Evolutionary conservation across 352 stramenopile genomes (phyloP).

Genomic region (Phytophthora podocarpi): DNA sequence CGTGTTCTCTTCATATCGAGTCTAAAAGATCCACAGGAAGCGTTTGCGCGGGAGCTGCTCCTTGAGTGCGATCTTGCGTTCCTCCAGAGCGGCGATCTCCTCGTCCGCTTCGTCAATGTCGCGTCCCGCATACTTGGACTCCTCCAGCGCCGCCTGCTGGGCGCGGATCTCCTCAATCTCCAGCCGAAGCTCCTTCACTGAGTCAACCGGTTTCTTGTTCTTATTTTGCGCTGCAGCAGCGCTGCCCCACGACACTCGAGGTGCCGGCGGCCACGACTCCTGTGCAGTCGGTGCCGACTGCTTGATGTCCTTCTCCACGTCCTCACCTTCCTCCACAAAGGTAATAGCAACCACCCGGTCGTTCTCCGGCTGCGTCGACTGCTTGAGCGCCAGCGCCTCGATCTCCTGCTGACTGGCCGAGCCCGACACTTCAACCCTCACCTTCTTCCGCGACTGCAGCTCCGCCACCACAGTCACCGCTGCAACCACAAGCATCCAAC

Average conservation of each 20-base stretch:
- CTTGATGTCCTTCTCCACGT: conserved; percentile 21
- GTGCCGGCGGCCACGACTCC: conserved; percentile 50
- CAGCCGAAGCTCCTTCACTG: conserved; percentile 38
- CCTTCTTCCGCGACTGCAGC: conserved; percentile 55
- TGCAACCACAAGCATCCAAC: conserved; percentile 24
- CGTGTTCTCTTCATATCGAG: neutral
- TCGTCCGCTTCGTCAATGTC: conserved; percentile 85
- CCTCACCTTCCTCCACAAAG: conserved; percentile 64
- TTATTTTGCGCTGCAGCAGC: conserved; percentile 28
- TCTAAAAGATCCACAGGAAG: conserved; percentile 85
- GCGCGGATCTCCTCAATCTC: conserved; percentile 69
- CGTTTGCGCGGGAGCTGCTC: conserved; percentile 73
- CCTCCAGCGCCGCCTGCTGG: conserved; percentile 66
- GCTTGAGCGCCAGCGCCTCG: conserved; percentile 54
- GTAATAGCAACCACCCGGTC: conserved; percentile 67
- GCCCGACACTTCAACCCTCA: conserved; percentile 62
- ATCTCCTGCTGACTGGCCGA: conserved; percentile 70
- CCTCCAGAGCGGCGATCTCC: conserved; percentile 71
- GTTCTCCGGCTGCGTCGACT: conserved; percentile 34
- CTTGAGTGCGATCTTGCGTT: conserved; percentile 72
- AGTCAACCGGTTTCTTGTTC: conserved; percentile 21
- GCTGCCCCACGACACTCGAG: conserved; percentile 59
- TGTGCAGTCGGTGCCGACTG: conserved; percentile 31
- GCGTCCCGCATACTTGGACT: conserved; percentile 73
- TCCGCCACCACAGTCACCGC: conserved; percentile 64